Conservation (phyloP, 306 rosid species). For the Cyclanthera cordifolia region DNA sequence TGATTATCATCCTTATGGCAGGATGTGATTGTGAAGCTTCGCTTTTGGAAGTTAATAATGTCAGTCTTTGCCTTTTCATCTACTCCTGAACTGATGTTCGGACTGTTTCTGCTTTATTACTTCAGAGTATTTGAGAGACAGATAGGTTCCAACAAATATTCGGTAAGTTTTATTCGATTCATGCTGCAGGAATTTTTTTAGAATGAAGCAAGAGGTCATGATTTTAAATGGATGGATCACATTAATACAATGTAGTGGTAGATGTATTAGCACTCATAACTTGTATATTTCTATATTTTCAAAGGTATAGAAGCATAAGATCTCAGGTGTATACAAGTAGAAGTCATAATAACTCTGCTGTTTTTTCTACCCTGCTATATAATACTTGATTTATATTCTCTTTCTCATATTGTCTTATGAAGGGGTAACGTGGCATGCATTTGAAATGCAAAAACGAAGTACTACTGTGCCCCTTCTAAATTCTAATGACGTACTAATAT, state of each 20-base stretch:
- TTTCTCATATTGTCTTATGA: no score
- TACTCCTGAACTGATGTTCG: constrained; percentile 89
- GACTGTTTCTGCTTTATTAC: constrained; percentile 78
- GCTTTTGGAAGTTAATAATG: constrained; percentile 64
- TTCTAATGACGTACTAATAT: background rate
- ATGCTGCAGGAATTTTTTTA: background rate
- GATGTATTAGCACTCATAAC: background rate
- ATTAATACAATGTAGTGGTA: background rate
- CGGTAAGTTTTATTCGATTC: constrained; percentile 35
- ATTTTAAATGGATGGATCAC: background rate
- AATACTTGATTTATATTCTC: no score
- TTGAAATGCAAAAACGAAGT: background rate
- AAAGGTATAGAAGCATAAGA: background rate
- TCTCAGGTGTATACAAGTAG: background rate
- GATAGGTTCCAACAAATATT: constrained; percentile 87
- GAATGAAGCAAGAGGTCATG: no score
- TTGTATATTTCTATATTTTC: background rate
- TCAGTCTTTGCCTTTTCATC: constrained; percentile 77
- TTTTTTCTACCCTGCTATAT: no score
- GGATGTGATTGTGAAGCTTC: constrained; percentile 80
- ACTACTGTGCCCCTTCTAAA: background rate
- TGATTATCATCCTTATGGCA: constrained; percentile 26
- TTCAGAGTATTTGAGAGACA: constrained; percentile 99
- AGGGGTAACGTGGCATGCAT: background rate
- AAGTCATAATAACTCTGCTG: background rate